Percentiles rank a stretch among this genome's conserved stretches.
phyloP scores from a whole-genome alignment of 306 rosid genomes.

The Cicer judaicum region DNA sequence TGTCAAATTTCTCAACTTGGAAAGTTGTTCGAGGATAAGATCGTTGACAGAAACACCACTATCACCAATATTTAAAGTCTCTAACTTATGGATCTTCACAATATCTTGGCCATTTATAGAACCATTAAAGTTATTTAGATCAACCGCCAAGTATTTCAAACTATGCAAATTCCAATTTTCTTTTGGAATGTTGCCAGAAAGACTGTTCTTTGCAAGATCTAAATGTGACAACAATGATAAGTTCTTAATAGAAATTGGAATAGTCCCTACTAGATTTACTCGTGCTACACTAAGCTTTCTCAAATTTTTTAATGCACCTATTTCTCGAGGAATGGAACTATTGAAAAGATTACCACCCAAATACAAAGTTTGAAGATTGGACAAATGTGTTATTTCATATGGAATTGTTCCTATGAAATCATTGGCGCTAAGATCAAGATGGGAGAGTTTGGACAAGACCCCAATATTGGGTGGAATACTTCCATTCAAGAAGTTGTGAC shows the following conservation, averaged over 20 bases:
- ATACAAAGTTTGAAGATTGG: not conserved
- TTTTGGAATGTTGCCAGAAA: not conserved
- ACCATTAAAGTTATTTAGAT: not conserved
- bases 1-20: not conserved
- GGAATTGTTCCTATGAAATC: not conserved
- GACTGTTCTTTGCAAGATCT: not conserved
- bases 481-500: not conserved
- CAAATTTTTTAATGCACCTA: not conserved
- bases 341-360: not conserved
- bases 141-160: fast-evolving
- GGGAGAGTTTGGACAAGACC: not conserved
- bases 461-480: not conserved
- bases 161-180: not conserved
- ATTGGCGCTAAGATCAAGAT: not conserved
- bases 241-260: not conserved
- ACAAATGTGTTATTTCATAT: not conserved
- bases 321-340: not conserved
- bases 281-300: not conserved
- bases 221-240: not conserved
- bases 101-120: not conserved
- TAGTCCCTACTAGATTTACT: not conserved
- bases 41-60: not conserved
- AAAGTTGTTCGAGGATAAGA: not conserved
- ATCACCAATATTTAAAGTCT: not conserved
- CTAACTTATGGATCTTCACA: not conserved